phyloP scores from a whole-genome alignment of 208 protist genomes.

The Leishmania arabica region DNA sequence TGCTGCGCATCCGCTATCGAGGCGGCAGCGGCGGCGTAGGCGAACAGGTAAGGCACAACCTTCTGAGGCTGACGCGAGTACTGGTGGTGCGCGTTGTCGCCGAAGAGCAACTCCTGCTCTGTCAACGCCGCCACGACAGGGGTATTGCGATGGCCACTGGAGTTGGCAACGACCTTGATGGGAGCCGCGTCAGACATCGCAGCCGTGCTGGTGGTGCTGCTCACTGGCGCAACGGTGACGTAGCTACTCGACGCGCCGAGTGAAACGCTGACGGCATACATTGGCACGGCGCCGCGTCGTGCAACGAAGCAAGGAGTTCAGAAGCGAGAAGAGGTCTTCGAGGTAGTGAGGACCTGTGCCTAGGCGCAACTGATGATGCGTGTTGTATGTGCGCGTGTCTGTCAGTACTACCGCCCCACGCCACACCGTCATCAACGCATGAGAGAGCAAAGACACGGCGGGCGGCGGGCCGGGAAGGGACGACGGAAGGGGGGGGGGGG shows the following conservation, averaged over 20 bases:
- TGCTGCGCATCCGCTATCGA: constrained; percentile 35
- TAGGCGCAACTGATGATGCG: neutral
- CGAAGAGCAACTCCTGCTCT: constrained; percentile 83
- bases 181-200: constrained; percentile 24
- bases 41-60: constrained; percentile 83
- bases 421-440: neutral
- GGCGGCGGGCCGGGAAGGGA: neutral
- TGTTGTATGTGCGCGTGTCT: neutral
- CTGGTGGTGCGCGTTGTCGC: constrained; percentile 66
- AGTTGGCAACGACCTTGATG: constrained; percentile 76
- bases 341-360: neutral
- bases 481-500: neutral
- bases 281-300: constrained; percentile 3
- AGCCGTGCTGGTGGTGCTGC: constrained; percentile 12
- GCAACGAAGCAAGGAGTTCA: neutral
- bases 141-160: constrained; percentile 78
- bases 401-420: neutral
- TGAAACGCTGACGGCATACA: constrained; percentile 87
- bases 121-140: constrained; percentile 64
- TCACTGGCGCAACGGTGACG: constrained; percentile 60
- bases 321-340: neutral
- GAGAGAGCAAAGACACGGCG: neutral
- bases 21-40: constrained; percentile 63
- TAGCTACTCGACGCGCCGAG: constrained; percentile 77
- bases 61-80: constrained; percentile 72